Conservation (phyloP, 768 basidiomycete genomes). For the Boletus reticuloceps region DNA sequence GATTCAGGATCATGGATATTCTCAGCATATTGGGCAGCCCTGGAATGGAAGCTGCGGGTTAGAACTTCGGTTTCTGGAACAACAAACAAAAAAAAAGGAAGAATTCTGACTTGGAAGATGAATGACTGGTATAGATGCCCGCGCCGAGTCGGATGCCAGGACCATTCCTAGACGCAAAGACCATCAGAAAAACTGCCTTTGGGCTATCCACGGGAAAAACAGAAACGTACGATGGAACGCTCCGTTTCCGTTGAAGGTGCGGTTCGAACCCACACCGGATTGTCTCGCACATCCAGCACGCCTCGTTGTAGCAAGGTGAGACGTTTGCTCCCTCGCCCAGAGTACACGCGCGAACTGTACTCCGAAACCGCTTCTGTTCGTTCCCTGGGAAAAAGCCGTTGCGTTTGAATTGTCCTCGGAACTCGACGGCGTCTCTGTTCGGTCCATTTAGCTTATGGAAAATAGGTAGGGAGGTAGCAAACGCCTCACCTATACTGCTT, state of each 20-base stretch:
- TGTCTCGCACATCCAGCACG: slow-evolving; percentile 20
- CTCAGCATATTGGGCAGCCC: slow-evolving; percentile 16
- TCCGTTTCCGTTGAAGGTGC: slow-evolving; percentile 17
- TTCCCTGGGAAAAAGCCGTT: slow-evolving; percentile 10
- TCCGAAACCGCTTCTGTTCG: slow-evolving; percentile 25
- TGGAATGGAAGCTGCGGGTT: slow-evolving; percentile 1
- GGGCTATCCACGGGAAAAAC: not conserved
- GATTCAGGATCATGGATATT: slow-evolving; percentile 10
- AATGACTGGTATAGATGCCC: slow-evolving; percentile 22
- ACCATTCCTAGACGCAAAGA: slow-evolving; percentile 1
- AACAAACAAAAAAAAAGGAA: not conserved
- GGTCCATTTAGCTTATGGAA: not conserved
- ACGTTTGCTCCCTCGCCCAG: slow-evolving; percentile 22
- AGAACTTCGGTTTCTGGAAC: not conserved
- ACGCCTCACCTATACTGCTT: slow-evolving; percentile 15
- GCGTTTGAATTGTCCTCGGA: slow-evolving; percentile 3
- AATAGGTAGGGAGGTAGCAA: not conserved
- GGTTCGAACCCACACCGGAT: slow-evolving; percentile 23
- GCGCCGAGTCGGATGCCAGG: slow-evolving; percentile 23
- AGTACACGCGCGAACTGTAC: slow-evolving; percentile 20
- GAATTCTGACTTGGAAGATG: slow-evolving; percentile 23
- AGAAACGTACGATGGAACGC: slow-evolving; percentile 10
- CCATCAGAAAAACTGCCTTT: slow-evolving; percentile 4
- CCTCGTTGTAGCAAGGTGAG: slow-evolving; percentile 6
- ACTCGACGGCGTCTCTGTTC: slow-evolving; percentile 17